Conservation (phyloP, 805 yeast genomes). For the Pichia nanzhaoensis region DNA sequence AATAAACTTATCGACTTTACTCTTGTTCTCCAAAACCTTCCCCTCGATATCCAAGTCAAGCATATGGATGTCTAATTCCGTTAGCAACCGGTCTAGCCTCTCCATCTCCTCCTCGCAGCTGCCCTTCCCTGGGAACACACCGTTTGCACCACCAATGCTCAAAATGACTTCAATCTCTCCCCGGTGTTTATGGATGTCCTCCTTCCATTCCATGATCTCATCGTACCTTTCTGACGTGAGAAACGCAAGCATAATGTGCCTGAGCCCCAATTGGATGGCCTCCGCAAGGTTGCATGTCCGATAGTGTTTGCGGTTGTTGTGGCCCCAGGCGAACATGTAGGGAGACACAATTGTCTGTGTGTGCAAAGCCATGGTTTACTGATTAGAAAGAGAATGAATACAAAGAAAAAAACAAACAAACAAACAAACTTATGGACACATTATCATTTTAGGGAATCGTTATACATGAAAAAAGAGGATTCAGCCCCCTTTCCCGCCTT, state of each 20-base stretch:
- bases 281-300: conserved; percentile 16
- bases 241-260: conserved; percentile 24
- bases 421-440: neutral
- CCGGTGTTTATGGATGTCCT: conserved; percentile 16
- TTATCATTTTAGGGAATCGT: too few species aligned
- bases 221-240: conserved; percentile 20
- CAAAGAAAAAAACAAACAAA: neutral
- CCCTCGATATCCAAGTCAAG: conserved; percentile 31
- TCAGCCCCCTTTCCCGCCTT: too few species aligned
- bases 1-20: conserved; percentile 12
- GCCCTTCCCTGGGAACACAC: conserved; percentile 20
- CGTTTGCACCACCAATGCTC: conserved; percentile 30
- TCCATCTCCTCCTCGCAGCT: conserved; percentile 14
- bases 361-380: neutral
- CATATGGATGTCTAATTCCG: conserved; percentile 14
- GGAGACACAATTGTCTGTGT: conserved; percentile 19
- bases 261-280: conserved; percentile 13
- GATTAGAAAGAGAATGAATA: neutral
- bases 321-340: conserved; percentile 28
- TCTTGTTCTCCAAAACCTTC: conserved; percentile 10
- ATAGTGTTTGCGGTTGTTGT: conserved; percentile 15
- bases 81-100: conserved; percentile 15
- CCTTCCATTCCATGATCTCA: conserved; percentile 24
- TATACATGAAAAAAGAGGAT: too few species aligned
- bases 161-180: conserved; percentile 20